Conservation (phyloP, 352 stramenopile genomes). For the Phytophthora tentaculata region DNA sequence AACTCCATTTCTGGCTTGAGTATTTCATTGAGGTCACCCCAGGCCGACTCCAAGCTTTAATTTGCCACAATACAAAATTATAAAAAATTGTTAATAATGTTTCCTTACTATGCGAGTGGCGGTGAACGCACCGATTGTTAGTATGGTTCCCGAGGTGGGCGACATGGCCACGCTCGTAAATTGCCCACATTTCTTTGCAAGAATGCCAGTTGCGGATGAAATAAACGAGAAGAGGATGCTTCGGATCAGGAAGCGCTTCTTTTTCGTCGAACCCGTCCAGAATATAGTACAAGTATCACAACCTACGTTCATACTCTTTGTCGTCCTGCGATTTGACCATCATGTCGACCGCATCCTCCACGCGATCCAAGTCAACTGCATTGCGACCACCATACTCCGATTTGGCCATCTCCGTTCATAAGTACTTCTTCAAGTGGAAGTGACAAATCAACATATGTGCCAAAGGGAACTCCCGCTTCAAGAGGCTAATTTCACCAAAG, state of each 20-base stretch:
- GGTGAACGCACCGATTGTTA: no score
- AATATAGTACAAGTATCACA: no score
- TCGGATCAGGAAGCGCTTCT: neutral
- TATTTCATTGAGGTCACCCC: conserved; percentile 11
- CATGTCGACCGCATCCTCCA: no score
- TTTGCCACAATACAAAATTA: no score
- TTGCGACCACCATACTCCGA: no score
- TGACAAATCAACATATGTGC: no score
- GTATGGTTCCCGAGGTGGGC: neutral
- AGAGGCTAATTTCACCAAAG: neutral
- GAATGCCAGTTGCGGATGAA: neutral
- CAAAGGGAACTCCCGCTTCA: neutral
- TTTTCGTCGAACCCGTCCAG: no score
- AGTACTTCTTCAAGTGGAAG: neutral
- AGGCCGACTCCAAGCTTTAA: conserved; percentile 5
- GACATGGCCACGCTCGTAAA: neutral
- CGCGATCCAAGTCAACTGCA: no score
- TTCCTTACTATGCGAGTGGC: neutral
- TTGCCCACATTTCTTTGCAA: neutral
- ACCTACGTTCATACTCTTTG: no score
- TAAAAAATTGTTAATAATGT: no score
- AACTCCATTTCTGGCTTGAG: conserved; percentile 10
- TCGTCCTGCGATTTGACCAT: no score
- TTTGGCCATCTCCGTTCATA: no score
- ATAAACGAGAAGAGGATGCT: neutral